Evolutionary conservation across 352 stramenopile genomes (phyloP).

Genomic region (Pythium brachiatum): DNA sequence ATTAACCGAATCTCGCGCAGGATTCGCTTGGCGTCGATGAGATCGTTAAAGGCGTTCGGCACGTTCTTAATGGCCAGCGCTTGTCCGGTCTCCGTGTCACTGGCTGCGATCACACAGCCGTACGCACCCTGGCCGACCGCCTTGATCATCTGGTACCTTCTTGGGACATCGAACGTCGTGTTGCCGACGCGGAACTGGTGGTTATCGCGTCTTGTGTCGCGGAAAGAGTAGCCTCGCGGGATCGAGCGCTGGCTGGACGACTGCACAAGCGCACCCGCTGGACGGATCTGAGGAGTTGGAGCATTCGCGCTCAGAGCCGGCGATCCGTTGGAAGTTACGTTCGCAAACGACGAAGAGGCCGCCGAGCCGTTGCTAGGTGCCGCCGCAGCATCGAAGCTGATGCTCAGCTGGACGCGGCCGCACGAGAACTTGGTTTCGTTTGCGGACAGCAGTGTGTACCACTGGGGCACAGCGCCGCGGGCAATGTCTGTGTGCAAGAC

Average conservation of each 20-base stretch:
- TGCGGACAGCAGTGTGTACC: slow-evolving; percentile 83
- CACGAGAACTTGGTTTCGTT: slow-evolving; percentile 85
- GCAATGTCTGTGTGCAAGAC: slow-evolving; percentile 85
- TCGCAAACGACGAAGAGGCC: slow-evolving; percentile 5
- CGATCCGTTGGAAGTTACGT: slow-evolving; percentile 18
- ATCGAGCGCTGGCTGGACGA: slow-evolving; percentile 61
- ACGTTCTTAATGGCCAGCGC: slow-evolving; percentile 97
- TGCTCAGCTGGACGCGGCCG: slow-evolving; percentile 81
- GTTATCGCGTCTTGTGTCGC: slow-evolving; percentile 82
- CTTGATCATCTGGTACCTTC: slow-evolving; percentile 89
- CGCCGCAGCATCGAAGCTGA: slow-evolving; percentile 68
- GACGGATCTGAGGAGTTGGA: slow-evolving; percentile 50
- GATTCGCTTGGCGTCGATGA: slow-evolving; percentile 87
- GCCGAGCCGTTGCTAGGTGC: slow-evolving; percentile 8
- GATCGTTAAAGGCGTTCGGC: slow-evolving; percentile 89
- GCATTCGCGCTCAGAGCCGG: slow-evolving; percentile 49
- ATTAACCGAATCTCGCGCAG: slow-evolving; percentile 87
- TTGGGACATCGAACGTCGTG: slow-evolving; percentile 83
- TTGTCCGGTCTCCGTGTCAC: slow-evolving; percentile 81
- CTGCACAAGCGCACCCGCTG: slow-evolving; percentile 33
- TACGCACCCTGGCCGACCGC: slow-evolving; percentile 90
- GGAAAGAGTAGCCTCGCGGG: slow-evolving; percentile 78
- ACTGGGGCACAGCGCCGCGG: slow-evolving; percentile 76
- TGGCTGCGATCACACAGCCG: slow-evolving; percentile 88
- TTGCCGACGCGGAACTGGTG: slow-evolving; percentile 86